These are phyloP conservation scores for Flaveria sonorensis DNA, from an alignment of 129 eudicot species.

Conservation along the genomic window DNA sequence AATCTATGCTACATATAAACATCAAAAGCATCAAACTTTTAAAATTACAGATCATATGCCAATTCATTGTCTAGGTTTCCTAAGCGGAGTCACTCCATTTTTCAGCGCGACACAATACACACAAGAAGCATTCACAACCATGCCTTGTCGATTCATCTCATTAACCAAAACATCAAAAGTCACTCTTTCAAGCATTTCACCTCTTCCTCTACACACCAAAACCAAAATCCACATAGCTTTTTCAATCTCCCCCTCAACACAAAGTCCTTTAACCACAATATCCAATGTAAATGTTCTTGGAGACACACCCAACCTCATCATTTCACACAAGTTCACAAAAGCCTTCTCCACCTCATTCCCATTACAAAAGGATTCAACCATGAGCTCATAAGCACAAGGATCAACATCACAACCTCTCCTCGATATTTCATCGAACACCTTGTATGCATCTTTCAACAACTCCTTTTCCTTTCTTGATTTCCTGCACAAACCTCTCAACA, in stretches of 20 bases:
- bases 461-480: conserved; percentile 47
- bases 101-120: conserved; percentile 64
- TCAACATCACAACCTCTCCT: conserved; percentile 36
- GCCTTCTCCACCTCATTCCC: conserved; percentile 53
- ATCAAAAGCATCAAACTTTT: neutral
- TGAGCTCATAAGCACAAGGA: conserved; percentile 47
- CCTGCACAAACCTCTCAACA: conserved; percentile 71
- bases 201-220: conserved; percentile 34
- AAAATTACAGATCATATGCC: neutral
- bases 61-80: conserved; percentile 28
- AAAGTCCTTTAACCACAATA: conserved; percentile 51
- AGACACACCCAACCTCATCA: conserved; percentile 45
- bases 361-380: conserved; percentile 55
- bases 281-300: conserved; percentile 49
- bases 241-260: conserved; percentile 47
- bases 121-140: conserved; percentile 38
- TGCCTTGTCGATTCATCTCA: conserved; percentile 56
- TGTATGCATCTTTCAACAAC: conserved; percentile 43
- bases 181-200: conserved; percentile 41
- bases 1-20: neutral
- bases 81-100: conserved; percentile 54
- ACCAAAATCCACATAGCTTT: conserved; percentile 50
- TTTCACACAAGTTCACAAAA: conserved; percentile 47
- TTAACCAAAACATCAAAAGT: conserved; percentile 53
- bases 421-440: conserved; percentile 67